A percentile compares a stretch with the other conserved stretches of the same genome.
Conservation (phyloP, 495 filamentous ascomycete genomes). For the Ramalina intermedia region DNA sequence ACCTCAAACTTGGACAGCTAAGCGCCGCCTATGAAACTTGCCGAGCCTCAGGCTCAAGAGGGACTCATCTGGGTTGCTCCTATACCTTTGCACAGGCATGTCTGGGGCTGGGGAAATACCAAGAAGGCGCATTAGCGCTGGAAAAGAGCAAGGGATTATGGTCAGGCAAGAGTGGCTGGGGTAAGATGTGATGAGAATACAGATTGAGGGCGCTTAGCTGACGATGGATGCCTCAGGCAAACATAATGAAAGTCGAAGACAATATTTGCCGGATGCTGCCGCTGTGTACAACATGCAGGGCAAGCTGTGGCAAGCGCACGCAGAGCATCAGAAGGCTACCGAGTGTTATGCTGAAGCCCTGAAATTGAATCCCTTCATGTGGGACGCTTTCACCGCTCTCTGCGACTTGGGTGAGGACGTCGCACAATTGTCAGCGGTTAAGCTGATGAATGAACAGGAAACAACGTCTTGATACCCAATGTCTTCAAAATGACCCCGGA, state of each 20-base stretch:
- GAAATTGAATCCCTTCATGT: constrained; percentile 89
- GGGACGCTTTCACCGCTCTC: constrained; percentile 87
- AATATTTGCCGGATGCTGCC: constrained; percentile 66
- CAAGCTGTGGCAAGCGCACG: constrained; percentile 70
- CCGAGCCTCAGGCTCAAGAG: constrained; percentile 44
- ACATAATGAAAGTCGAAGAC: constrained; percentile 49
- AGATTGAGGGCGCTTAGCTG: not conserved
- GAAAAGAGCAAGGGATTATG: constrained; percentile 60
- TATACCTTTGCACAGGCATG: constrained; percentile 88
- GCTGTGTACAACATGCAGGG: constrained; percentile 68
- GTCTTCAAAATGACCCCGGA: constrained; percentile 72
- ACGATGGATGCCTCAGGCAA: constrained; percentile 32
- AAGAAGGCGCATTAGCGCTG: constrained; percentile 66
- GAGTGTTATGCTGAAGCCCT: constrained; percentile 75
- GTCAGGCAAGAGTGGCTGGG: constrained; percentile 56
- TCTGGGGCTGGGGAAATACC: constrained; percentile 57
- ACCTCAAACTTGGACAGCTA: constrained; percentile 65
- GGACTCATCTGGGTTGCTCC: constrained; percentile 69
- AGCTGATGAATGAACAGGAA: constrained; percentile 42
- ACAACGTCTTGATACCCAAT: constrained; percentile 60
- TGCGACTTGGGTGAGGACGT: constrained; percentile 46
- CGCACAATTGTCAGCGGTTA: not conserved
- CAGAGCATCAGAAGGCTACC: constrained; percentile 66
- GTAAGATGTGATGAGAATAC: constrained; percentile 26
- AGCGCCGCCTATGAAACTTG: constrained; percentile 61